Conservation (phyloP, 805 yeast genomes). For the Nematodospora valgi region DNA sequence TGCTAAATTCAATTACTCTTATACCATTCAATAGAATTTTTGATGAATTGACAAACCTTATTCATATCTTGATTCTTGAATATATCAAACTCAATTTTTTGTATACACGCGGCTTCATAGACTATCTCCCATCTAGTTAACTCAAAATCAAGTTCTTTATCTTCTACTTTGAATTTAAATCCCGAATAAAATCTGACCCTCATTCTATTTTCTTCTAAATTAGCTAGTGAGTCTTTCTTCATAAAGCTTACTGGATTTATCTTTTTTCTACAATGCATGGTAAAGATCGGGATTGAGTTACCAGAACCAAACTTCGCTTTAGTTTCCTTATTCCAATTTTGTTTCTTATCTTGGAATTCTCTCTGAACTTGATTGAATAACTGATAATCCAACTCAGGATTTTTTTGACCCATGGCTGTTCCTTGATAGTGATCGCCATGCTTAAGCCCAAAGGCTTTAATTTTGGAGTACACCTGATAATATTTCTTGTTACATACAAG, state of each 20-base stretch:
- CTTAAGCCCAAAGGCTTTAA: constrained; percentile 14
- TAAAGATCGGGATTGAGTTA: constrained; percentile 10
- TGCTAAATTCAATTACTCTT: background rate
- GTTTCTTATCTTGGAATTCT: constrained; percentile 3
- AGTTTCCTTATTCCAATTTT: constrained; percentile 6
- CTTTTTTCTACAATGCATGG: constrained; percentile 18
- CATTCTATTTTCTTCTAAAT: constrained; percentile 10
- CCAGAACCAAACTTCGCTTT: constrained; percentile 4
- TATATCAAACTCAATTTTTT: constrained; percentile 8
- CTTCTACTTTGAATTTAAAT: constrained; percentile 5
- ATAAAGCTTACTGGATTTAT: constrained; percentile 12
- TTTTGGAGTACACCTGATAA: constrained; percentile 17
- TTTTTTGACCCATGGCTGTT: constrained; percentile 29
- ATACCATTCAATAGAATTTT: constrained; percentile 10
- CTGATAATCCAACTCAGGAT: constrained; percentile 24
- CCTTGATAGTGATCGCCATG: constrained; percentile 26
- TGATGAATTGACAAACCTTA: constrained; percentile 15
- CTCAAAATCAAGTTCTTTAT: constrained; percentile 12
- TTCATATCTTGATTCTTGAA: constrained; percentile 9
- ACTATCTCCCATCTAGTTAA: constrained; percentile 11
- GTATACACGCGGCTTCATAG: constrained; percentile 9
- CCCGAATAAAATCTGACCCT: constrained; percentile 11
- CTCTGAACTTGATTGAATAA: constrained; percentile 5
- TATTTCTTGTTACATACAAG: constrained; percentile 10
- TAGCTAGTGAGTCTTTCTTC: constrained; percentile 5